Evolutionary conservation across 2,329 filamentous ascomycete species (phyloP).

Genomic region (Aspergillus alliaceus): DNA sequence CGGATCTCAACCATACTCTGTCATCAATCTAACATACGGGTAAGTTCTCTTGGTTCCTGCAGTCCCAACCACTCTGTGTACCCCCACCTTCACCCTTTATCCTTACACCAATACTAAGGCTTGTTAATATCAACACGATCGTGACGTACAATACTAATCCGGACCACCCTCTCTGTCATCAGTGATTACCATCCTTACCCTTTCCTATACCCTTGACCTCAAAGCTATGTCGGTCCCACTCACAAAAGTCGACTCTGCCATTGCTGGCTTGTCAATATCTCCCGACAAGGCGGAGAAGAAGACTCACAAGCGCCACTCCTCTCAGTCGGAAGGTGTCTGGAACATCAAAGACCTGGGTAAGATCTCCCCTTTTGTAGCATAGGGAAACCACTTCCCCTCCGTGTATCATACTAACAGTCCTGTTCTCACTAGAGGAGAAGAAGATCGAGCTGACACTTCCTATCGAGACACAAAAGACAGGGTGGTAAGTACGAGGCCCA

Average conservation of each 20-base stretch:
- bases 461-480: constrained; percentile 38
- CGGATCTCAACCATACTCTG: constrained; percentile 2
- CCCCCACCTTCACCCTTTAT: no score
- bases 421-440: constrained; percentile 24
- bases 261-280: constrained; percentile 72
- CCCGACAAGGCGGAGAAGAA: constrained; percentile 55
- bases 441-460: constrained; percentile 34
- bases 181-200: constrained; percentile 2
- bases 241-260: constrained; percentile 87
- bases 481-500: constrained; percentile 27
- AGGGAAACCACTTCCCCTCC: no score
- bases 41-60: constrained; percentile 11
- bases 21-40: constrained; percentile 3
- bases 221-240: constrained; percentile 65
- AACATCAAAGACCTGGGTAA: constrained; percentile 86
- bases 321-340: constrained; percentile 69
- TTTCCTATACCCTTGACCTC: constrained; percentile 2
- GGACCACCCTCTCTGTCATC: constrained; percentile 4
- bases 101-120: no score
- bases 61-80: no score
- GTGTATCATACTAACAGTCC: not conserved
- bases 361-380: no score
- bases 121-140: not conserved
- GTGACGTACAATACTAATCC: not conserved
- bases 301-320: constrained; percentile 69